Base-by-base conservation (phyloP, 2,329 filamentous ascomycete genomes). In the Botrytis sinoallii region DNA sequence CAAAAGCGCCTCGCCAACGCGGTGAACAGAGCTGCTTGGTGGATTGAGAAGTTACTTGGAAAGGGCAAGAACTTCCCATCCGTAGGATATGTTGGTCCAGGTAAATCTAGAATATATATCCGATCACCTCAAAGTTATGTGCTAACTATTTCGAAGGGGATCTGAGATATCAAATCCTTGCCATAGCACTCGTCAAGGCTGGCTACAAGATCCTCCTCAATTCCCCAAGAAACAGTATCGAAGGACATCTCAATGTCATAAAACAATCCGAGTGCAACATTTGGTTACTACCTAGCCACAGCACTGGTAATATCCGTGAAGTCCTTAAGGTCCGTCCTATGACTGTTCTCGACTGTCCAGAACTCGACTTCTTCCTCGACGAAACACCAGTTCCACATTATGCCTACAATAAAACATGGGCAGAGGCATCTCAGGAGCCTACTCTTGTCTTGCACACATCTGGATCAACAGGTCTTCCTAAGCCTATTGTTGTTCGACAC, bases 401-500 rank as follows among this genome's bases (percentile, higher is more conserved):
- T 55, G 42, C 72, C n/a, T 72, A 75, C 40, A 67, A 64, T 16
- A 65, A 74, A 10, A 75, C 71, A 3, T 83, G 80, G 35, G 78
- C 80, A 1, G 76, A 81, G 32, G 72, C 52, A 14, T 67, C 32
- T 12, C 18, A 63, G 22, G 64, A 74, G 7, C 71, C 73, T 22
- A 16, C 70, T 48, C 44, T 76, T 25, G 38, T 74, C 57, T n/a
- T 74, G 20, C 75, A 76, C 63, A 75, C 75, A 59, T 76, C 75
- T 20, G 75, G 74, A 25, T 75, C 74, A 32, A 75, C 74, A 20
- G 75, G 74, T n/a, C 40, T 73, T 9, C 76, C 75, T 46, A 77
- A 75, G 52, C 72, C 74, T 46, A 71, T 76, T n/a, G 55, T 70
- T 38, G 61, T 73, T 14, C 40, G 64, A 44, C 52, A 72, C 35